Percentiles rank a stretch among this genome's conserved stretches.
phyloP scores from a whole-genome alignment of 2,329 filamentous ascomycete genomes.

The Metarhizium sp. region DNA sequence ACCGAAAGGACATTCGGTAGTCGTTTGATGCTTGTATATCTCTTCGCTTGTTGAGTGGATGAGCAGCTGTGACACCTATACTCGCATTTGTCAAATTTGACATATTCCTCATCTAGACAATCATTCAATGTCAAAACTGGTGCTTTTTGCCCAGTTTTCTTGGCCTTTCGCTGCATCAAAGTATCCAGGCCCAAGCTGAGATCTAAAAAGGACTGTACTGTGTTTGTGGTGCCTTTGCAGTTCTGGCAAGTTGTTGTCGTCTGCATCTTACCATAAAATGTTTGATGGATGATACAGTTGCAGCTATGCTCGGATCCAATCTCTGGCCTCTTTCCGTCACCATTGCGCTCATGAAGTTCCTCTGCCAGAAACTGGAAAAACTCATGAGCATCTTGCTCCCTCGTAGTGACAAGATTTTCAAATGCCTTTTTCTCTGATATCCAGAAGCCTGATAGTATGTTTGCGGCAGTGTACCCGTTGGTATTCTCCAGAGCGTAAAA shows the following conservation, averaged over 20 bases:
- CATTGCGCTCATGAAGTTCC: constrained; percentile 77
- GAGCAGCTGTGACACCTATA: constrained; percentile 81
- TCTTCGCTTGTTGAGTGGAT: constrained; percentile 67
- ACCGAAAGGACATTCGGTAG: constrained; percentile 85
- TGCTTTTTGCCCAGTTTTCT: constrained; percentile 41
- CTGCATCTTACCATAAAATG: constrained; percentile 86
- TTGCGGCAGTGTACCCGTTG: constrained; percentile 83
- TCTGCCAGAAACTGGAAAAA: constrained; percentile 95
- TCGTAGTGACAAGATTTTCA: constrained; percentile 75
- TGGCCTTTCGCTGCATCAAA: constrained; percentile 54
- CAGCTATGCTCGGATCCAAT: constrained; percentile 56
- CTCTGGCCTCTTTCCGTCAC: constrained; percentile 55
- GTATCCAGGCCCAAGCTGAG: constrained; percentile 80
- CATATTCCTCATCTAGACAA: constrained; percentile 80
- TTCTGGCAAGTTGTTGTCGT: constrained; percentile 86
- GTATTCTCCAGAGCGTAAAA: constrained; percentile 67
- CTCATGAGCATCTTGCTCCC: constrained; percentile 94
- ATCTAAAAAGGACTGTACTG: constrained; percentile 84
- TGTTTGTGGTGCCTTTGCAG: constrained; percentile 72
- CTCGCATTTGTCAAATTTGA: constrained; percentile 76
- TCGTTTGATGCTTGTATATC: constrained; percentile 75
- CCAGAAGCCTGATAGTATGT: constrained; percentile 84
- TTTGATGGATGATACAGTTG: constrained; percentile 86
- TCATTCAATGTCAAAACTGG: constrained; percentile 47
- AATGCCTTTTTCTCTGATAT: constrained; percentile 67